Evolutionary conservation across 2,329 filamentous ascomycete genomes (phyloP), one percentile per base, ranked within the genome.

Genomic region (Aureobasidium pullulans): DNA sequence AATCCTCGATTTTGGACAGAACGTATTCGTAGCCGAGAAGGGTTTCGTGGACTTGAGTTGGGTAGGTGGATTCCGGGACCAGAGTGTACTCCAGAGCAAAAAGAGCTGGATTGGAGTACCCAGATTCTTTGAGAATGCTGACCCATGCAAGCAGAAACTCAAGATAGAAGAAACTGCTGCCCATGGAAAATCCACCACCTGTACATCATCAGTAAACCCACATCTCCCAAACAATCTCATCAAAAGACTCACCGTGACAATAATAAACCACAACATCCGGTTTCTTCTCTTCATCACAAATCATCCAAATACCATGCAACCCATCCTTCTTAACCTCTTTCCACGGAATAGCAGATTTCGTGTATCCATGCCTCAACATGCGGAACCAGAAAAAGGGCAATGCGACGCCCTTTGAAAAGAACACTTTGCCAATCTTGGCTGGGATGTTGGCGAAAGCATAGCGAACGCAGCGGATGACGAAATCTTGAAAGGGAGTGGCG

Each of bases 121-220:
- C 87, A 16, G 78, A 76, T 54, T 81, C 74, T 59, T 83, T 78
- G 40, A 95, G 77, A 16, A 90, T 74, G 44, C 79, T 77, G 11
- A 89, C 75, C 86, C 87, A 90, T 8, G 84, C 82, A 57, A 93
- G 76, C 2, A 95, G 78, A 65, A 93, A 94, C 67, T 95, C 90
- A 37, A 92, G 81, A 70, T 95, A 95, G 71, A 95, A 95, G 74
- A 88, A 88, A 16, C 81, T 78, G 11, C 88, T 90, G 3, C 90
- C 90, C 85, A 95, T 89, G 6, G 84, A 83, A 70, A 95, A 94
- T 0, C 90, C 90, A 23, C 90, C 90, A 15, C 88, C 85, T 88
- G 61, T 4, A 1, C 10, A n/a, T 34, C 53, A 2, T 40, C 63
- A 46, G 19, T 57, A n/a, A 23, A 37, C 5, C 16, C 9, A 10